A percentile compares a stretch with the other conserved stretches of the same genome.
These are phyloP conservation scores for Trichoderma oligosporum DNA, from an alignment of 2,329 filamentous ascomycete genomes.

Conservation along the genomic window DNA sequence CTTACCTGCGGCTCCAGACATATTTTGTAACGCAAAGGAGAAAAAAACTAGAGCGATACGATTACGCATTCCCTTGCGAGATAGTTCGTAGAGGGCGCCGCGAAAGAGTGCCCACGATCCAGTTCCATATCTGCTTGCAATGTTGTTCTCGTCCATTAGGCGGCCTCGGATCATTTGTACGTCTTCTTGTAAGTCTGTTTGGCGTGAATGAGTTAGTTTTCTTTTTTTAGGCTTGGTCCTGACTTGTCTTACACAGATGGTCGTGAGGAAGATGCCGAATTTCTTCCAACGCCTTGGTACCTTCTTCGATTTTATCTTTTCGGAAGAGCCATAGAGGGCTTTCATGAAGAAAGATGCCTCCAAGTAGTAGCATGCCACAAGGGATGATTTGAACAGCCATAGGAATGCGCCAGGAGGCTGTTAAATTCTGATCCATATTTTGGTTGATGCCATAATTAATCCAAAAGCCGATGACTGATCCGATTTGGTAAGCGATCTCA, in stretches of 20 bases:
- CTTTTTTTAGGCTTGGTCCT: fast-evolving
- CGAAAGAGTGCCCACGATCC: conserved; percentile 28
- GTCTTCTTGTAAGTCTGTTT: conserved; percentile 45
- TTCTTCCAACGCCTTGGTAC: conserved; percentile 31
- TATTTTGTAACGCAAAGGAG: conserved; percentile 39
- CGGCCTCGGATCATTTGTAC: conserved; percentile 43
- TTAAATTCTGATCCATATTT: conserved; percentile 33
- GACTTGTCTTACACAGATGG: conserved; percentile 27
- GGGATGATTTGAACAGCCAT: conserved; percentile 47
- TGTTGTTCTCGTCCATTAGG: conserved; percentile 33
- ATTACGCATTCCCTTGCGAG: conserved; percentile 40
- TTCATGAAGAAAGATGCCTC: conserved; percentile 45
- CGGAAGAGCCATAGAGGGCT: conserved; percentile 40
- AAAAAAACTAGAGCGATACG: conserved; percentile 37
- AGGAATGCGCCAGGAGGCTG: conserved; percentile 46
- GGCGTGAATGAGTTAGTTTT: neutral
- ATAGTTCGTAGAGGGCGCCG: conserved; percentile 28
- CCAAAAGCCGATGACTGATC: conserved; percentile 50
- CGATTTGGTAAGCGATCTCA: conserved; percentile 52
- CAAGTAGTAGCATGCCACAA: conserved; percentile 40
- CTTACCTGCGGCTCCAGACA: conserved; percentile 36
- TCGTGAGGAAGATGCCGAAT: conserved; percentile 44
- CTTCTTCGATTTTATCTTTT: conserved; percentile 33
- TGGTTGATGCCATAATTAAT: conserved; percentile 44
- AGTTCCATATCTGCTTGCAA: conserved; percentile 33